A percentile compares a stretch with the other conserved stretches of the same genome.
These are phyloP conservation scores for Penicillium sp. DNA, from an alignment of 2,329 filamentous ascomycete genomes.

Conservation along the genomic window DNA sequence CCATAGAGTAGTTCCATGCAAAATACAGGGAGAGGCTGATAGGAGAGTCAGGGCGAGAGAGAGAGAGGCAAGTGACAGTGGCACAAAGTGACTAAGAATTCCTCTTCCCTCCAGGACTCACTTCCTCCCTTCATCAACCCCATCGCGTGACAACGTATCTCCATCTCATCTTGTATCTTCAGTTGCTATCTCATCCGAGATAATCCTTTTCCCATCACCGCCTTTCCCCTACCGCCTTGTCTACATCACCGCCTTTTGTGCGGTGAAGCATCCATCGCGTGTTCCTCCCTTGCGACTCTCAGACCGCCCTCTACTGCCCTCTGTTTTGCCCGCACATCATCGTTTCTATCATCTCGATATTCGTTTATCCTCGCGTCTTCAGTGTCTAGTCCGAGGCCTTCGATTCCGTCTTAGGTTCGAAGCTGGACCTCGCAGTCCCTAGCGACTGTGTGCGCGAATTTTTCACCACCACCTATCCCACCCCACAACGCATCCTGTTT, in stretches of 20 bases:
- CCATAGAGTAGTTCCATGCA: conserved; percentile 7
- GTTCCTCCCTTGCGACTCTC: conserved; percentile 20
- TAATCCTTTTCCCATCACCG: conserved; percentile 17
- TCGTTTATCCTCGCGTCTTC: conserved; percentile 3
- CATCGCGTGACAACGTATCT: conserved; percentile 16
- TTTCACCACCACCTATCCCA: neutral
- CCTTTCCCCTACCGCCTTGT: conserved; percentile 20
- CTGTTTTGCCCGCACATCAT: conserved; percentile 35
- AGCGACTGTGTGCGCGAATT: conserved; percentile 6
- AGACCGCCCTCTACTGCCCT: conserved; percentile 36
- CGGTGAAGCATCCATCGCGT: conserved; percentile 34
- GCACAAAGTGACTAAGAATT: conserved; percentile 12
- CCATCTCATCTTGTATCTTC: neutral
- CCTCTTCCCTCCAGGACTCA: conserved; percentile 4
- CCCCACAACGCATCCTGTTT: neutral
- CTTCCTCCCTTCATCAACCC: conserved; percentile 5
- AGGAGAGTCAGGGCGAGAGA: neutral
- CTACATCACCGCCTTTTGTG: conserved; percentile 39
- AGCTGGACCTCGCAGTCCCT: conserved; percentile 2
- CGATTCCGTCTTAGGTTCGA: conserved; percentile 1
- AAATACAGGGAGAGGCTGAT: neutral
- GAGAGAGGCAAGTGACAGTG: conserved; percentile 10
- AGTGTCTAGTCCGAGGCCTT: conserved; percentile 3
- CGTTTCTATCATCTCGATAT: conserved; percentile 6
- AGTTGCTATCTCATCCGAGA: conserved; percentile 1